Evolutionary conservation across 1,284 basidiomycete species (phyloP).

Genomic region (Fomitopsis schrenkii): DNA sequence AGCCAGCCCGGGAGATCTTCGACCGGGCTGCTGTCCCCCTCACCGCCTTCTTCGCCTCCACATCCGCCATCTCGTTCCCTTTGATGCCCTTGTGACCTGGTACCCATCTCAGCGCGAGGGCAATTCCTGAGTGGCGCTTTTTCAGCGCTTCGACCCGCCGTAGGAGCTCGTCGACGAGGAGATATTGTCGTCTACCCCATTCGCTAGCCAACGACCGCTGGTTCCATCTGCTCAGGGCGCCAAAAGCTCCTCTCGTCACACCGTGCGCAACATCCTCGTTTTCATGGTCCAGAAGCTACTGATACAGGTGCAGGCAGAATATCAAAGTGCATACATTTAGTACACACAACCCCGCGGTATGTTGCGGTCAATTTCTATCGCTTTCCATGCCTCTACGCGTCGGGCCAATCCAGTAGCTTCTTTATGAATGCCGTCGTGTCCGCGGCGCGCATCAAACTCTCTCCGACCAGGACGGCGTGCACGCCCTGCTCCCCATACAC

Average conservation of each 20-base stretch:
- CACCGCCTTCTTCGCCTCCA: conserved; percentile 14
- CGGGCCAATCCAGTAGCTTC: conserved; percentile 66
- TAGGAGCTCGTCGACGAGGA: conserved; percentile 10
- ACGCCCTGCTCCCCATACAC: conserved; percentile 86
- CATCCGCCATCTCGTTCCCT: conserved; percentile 19
- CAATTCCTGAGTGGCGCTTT: conserved; percentile 1
- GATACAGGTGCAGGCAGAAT: too few relatives aligned
- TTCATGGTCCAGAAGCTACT: too few relatives aligned
- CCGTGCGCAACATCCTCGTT: too few relatives aligned
- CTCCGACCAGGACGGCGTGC: conserved; percentile 90
- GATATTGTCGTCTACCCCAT: too few relatives aligned
- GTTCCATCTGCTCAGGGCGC: too few relatives aligned
- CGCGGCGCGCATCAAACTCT: conserved; percentile 88
- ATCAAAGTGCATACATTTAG: too few relatives aligned
- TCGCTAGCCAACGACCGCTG: too few relatives aligned
- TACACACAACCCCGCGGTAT: too few relatives aligned
- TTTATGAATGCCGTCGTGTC: conserved; percentile 84
- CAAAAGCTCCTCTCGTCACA: too few relatives aligned
- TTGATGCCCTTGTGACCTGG: conserved; percentile 15
- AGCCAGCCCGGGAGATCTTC: conserved; percentile 5
- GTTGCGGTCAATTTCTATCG: too few relatives aligned
- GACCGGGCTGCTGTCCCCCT: conserved; percentile 1
- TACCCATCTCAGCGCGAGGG: conserved; percentile 11
- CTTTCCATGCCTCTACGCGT: too few relatives aligned
- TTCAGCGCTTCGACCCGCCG: not conserved